Conservation (phyloP, 371 early-diverging fungal species). For the Rhizopus arrhizus region DNA sequence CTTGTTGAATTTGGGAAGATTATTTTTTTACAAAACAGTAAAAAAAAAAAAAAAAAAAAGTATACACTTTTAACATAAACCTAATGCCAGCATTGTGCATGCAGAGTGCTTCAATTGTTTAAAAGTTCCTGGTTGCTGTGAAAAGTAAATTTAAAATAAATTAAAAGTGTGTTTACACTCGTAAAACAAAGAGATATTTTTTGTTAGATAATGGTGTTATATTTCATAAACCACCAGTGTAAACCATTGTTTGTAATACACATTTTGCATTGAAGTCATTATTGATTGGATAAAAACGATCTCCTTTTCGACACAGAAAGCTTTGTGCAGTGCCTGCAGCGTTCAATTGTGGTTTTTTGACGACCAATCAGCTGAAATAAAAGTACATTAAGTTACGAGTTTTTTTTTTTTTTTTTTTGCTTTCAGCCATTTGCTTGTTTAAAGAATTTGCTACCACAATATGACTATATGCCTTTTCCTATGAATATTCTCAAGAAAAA, state of each 20-base stretch:
- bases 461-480: too few species aligned
- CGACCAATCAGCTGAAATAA: too few species aligned
- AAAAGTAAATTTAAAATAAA: too few species aligned
- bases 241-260: background rate
- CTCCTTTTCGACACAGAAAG: background rate
- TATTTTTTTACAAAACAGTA: too few species aligned
- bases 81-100: slow-evolving; percentile 34
- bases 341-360: too few species aligned
- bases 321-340: too few species aligned
- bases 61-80: slow-evolving; percentile 14
- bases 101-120: slow-evolving; percentile 11
- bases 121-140: background rate
- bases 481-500: too few species aligned
- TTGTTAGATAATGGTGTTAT: too few species aligned
- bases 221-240: background rate
- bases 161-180: background rate
- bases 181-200: background rate
- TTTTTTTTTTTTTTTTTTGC: too few species aligned
- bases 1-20: slow-evolving; percentile 14
- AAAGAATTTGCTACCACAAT: too few species aligned
- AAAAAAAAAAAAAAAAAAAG: background rate
- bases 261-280: background rate
- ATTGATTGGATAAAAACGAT: background rate
- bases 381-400: too few species aligned
- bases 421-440: too few species aligned